Conservation (phyloP, 306 rosid genomes). For the Trichosanthes cucumerina region DNA sequence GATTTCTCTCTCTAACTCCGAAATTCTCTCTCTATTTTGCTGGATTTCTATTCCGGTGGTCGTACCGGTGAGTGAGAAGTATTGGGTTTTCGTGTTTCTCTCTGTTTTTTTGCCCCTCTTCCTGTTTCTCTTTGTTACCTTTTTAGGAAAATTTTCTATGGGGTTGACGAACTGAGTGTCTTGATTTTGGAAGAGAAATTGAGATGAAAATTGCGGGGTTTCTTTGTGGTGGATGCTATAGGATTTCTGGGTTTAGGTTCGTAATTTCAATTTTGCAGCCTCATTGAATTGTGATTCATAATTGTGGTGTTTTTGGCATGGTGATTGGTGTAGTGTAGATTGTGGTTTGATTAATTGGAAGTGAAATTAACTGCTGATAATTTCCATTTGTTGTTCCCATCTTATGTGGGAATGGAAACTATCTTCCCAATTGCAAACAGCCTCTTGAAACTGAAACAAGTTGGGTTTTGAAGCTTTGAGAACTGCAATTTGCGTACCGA, state of each 20-base stretch:
- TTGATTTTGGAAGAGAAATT: background rate
- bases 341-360: background rate
- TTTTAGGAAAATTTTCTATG: background rate
- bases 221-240: background rate
- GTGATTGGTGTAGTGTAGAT: background rate
- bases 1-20: conserved; percentile 7
- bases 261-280: background rate
- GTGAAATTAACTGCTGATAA: background rate
- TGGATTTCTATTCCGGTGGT: background rate
- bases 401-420: background rate
- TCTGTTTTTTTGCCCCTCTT: background rate
- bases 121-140: background rate
- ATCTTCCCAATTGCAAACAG: background rate
- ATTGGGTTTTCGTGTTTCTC: background rate
- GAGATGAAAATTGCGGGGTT: background rate
- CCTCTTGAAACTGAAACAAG: background rate
- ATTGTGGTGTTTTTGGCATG: background rate
- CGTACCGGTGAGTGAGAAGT: background rate
- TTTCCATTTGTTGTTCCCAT: background rate
- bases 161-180: background rate
- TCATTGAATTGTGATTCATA: background rate
- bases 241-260: conserved; percentile 4
- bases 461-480: background rate
- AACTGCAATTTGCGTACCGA: background rate
- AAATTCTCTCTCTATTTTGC: background rate